Evolutionary conservation across 176 grass and related monocot genomes (phyloP).

Genomic region (Ananas comosus): DNA sequence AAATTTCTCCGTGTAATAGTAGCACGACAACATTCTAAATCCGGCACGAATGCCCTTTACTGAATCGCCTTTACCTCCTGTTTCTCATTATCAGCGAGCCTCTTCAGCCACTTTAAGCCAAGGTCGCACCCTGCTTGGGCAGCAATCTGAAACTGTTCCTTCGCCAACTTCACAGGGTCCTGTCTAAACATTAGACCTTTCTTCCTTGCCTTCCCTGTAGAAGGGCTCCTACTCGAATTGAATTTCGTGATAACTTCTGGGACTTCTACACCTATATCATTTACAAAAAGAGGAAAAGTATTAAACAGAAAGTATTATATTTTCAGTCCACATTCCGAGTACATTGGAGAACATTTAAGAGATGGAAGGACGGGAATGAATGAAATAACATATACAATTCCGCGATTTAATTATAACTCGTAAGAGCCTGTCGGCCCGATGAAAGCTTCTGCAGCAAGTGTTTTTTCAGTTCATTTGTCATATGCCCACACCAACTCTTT

Average conservation of each 20-base stretch:
- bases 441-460: too few relatives aligned
- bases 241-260: conserved; percentile 83
- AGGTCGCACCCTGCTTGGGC: conserved; percentile 65
- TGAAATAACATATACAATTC: too few relatives aligned
- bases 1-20: too few relatives aligned
- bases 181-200: conserved; percentile 19
- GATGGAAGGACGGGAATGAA: too few relatives aligned
- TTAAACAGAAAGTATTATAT: background rate
- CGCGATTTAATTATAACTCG: too few relatives aligned
- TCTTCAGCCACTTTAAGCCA: conserved; percentile 72
- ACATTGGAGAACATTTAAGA: background rate
- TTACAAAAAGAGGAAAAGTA: background rate
- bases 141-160: conserved; percentile 71
- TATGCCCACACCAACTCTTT: too few relatives aligned
- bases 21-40: background rate
- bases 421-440: too few relatives aligned
- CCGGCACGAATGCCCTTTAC: background rate
- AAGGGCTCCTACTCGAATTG: conserved; percentile 47
- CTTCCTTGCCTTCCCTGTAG: conserved; percentile 45
- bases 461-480: too few relatives aligned
- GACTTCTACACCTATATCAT: conserved; percentile 48
- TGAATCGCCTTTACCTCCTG: conserved; percentile 32
- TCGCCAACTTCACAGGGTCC: conserved; percentile 55
- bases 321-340: background rate
- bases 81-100: conserved; percentile 47